A percentile compares a stretch with the other conserved stretches of the same genome.
phyloP scores from a whole-genome alignment of 805 yeast species.

The Lipomyces starkeyi region DNA sequence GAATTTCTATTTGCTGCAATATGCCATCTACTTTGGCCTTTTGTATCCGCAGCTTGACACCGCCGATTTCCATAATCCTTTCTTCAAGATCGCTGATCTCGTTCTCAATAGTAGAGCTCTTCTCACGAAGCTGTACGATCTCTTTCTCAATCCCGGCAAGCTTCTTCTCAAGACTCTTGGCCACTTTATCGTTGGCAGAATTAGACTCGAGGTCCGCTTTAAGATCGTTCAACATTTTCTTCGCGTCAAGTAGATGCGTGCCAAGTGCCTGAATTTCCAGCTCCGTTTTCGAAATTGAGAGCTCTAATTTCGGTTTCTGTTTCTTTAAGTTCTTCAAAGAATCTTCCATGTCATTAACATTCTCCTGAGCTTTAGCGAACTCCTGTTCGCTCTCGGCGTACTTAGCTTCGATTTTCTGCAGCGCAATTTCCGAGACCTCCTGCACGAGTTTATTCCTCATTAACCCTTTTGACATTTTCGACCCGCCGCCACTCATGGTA shows the following conservation, averaged over 20 bases:
- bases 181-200: conserved; percentile 45
- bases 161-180: conserved; percentile 41
- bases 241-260: conserved; percentile 58
- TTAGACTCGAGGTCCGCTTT: conserved; percentile 32
- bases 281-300: conserved; percentile 60
- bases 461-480: conserved; percentile 66
- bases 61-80: conserved; percentile 88
- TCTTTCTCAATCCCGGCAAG: conserved; percentile 46
- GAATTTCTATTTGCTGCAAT: conserved; percentile 65
- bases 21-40: conserved; percentile 81
- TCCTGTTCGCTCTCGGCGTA: conserved; percentile 59
- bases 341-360: conserved; percentile 58
- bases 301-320: conserved; percentile 72
- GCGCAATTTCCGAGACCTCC: conserved; percentile 62
- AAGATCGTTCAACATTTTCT: conserved; percentile 52
- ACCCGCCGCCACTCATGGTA: conserved; percentile 97
- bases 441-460: conserved; percentile 60
- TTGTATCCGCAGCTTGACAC: conserved; percentile 78
- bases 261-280: conserved; percentile 69
- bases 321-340: conserved; percentile 65
- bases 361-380: conserved; percentile 49
- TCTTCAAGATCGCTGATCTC: conserved; percentile 69
- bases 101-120: conserved; percentile 61
- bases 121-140: conserved; percentile 54
- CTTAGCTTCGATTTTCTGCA: conserved; percentile 59